These are phyloP conservation scores for Ceratobasidium sp. DNA, from an alignment of 1,284 basidiomycete genomes.

Conservation along the genomic window DNA sequence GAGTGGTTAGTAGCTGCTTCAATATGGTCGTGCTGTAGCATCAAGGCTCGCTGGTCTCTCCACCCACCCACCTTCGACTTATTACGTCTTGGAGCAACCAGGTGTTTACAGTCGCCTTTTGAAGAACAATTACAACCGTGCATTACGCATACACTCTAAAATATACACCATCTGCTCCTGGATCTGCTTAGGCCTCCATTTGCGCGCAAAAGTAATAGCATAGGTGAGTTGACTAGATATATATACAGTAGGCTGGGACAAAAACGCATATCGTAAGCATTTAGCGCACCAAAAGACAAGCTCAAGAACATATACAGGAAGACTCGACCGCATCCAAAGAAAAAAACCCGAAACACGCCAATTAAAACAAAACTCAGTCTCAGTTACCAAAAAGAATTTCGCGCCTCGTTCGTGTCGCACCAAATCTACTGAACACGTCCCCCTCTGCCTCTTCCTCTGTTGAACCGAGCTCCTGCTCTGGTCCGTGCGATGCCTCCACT, in stretches of 20 bases:
- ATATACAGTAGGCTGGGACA: not conserved
- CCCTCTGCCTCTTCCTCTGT: not conserved
- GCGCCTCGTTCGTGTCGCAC: not conserved
- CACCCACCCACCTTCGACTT: not conserved
- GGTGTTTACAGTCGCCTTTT: not conserved
- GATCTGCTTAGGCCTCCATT: not conserved
- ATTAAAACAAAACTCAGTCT: not conserved
- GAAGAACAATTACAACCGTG: not conserved
- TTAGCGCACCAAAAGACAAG: not conserved
- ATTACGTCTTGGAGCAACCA: not conserved
- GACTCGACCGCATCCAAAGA: not conserved
- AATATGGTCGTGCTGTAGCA: too few relatives aligned
- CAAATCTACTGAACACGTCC: slow-evolving; percentile 1
- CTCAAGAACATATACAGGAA: not conserved
- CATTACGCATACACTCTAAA: slow-evolving; percentile 1
- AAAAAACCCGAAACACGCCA: not conserved
- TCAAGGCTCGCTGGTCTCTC: not conserved
- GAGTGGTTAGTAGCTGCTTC: too few relatives aligned
- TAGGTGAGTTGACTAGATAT: not conserved
- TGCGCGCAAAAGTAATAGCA: not conserved
- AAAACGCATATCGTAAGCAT: not conserved
- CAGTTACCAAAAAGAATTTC: slow-evolving; percentile 20
- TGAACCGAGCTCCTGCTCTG: not conserved
- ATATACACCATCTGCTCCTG: not conserved
- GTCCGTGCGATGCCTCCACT: not conserved